Conservation (phyloP, 2,329 filamentous ascomycete genomes). For the Aspergillus ochraceoroseus region DNA sequence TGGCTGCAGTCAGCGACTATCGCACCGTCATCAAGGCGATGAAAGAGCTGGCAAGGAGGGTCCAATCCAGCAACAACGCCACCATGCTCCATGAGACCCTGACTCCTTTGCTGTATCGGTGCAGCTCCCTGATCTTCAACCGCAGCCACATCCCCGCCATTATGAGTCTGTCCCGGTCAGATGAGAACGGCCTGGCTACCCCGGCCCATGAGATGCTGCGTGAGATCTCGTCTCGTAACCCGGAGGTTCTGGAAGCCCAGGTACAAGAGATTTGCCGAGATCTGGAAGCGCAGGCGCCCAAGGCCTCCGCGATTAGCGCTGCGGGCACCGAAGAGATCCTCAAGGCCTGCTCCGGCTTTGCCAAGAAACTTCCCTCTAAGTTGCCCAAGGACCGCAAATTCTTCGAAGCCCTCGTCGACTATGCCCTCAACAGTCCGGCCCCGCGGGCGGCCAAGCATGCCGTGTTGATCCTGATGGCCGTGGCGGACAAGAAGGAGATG, state of each 20-base stretch:
- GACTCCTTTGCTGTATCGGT: slow-evolving; percentile 74
- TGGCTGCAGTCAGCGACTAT: slow-evolving; percentile 82
- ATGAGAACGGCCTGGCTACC: slow-evolving; percentile 70
- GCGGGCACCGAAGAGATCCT: slow-evolving; percentile 77
- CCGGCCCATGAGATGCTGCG: slow-evolving; percentile 85
- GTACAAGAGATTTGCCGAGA: slow-evolving; percentile 87
- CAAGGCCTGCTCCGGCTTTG: slow-evolving; percentile 89
- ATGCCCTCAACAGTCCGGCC: slow-evolving; percentile 75
- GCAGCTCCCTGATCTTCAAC: slow-evolving; percentile 83
- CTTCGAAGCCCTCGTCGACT: slow-evolving; percentile 71
- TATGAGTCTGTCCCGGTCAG: slow-evolving; percentile 77
- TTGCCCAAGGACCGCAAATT: slow-evolving; percentile 78
- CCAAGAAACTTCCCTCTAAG: slow-evolving; percentile 76
- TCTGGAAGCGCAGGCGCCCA: slow-evolving; percentile 74
- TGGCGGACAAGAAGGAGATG: slow-evolving; percentile 71
- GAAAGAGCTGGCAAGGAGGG: slow-evolving; percentile 78
- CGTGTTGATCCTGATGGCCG: slow-evolving; percentile 79
- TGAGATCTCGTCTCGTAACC: slow-evolving; percentile 84
- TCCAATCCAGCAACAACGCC: slow-evolving; percentile 62
- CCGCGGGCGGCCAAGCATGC: slow-evolving; percentile 87
- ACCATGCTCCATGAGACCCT: slow-evolving; percentile 69
- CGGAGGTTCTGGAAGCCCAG: slow-evolving; percentile 86
- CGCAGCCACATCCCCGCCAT: slow-evolving; percentile 88
- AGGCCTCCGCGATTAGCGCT: slow-evolving; percentile 62
- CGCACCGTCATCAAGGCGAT: slow-evolving; percentile 84